Evolutionary conservation across 345 rosid species (phyloP).

Genomic region (Brassica carinata): DNA sequence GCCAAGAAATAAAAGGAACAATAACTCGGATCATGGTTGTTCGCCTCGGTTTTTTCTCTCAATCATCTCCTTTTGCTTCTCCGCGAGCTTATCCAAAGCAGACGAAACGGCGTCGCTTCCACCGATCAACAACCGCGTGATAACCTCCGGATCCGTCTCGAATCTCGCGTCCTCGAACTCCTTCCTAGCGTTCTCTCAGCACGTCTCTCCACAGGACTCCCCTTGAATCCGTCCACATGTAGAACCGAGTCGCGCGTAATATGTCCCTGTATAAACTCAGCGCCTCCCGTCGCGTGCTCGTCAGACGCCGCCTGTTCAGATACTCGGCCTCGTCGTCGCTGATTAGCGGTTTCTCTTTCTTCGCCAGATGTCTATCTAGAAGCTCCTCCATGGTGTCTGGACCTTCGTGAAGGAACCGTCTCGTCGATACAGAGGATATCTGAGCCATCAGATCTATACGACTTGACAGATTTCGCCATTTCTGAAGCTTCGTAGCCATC

Average conservation of each 20-base stretch:
- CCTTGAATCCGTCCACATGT: conserved; percentile 71
- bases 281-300: conserved; percentile 74
- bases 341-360: conserved; percentile 53
- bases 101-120: too few relatives aligned
- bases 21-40: too few relatives aligned
- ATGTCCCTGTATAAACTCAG: conserved; percentile 83
- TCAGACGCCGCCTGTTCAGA: conserved; percentile 57
- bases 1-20: too few relatives aligned
- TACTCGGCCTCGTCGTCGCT: conserved; percentile 67
- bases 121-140: too few relatives aligned
- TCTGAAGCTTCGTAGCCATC: not conserved
- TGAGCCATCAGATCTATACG: conserved; percentile 6
- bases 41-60: too few relatives aligned
- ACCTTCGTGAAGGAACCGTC: conserved; percentile 59
- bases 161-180: too few relatives aligned
- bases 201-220: too few relatives aligned
- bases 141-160: too few relatives aligned
- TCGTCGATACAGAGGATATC: not conserved
- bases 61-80: too few relatives aligned
- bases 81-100: too few relatives aligned
- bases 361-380: conserved; percentile 70
- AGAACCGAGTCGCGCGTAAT: conserved; percentile 77
- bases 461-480: conserved; percentile 46
- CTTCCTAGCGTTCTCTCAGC: too few relatives aligned
- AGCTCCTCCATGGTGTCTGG: conserved; percentile 88